These are phyloP conservation scores for Tubosaeta brunneosetosa DNA, from an alignment of 768 basidiomycete species.

Conservation along the genomic window DNA sequence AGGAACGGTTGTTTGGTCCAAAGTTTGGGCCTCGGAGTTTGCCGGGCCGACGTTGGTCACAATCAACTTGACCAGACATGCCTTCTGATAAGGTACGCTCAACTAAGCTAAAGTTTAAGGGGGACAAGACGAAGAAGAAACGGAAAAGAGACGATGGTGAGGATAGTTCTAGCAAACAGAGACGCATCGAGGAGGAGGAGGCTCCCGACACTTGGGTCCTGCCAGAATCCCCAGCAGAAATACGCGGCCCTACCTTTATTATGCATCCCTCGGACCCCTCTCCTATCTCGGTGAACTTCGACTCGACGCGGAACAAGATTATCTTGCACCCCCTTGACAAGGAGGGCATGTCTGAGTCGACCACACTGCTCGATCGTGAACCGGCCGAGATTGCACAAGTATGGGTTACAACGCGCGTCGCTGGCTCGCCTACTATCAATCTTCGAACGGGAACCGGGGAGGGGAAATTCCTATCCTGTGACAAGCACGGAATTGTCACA, in stretches of 20 bases:
- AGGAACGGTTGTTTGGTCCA: conserved; percentile 35
- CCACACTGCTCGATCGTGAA: conserved; percentile 54
- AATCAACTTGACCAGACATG: conserved; percentile 19
- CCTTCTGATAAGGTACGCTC: conserved; percentile 52
- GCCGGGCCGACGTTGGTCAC: conserved; percentile 11
- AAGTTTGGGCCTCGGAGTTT: conserved; percentile 23
- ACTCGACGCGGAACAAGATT: conserved; percentile 68
- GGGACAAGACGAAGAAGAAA: conserved; percentile 82
- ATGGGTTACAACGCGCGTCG: conserved; percentile 85
- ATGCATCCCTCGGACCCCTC: conserved; percentile 77
- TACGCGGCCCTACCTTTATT: conserved; percentile 86
- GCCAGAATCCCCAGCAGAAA: conserved; percentile 64
- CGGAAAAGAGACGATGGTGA: conserved; percentile 59
- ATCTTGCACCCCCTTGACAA: conserved; percentile 63
- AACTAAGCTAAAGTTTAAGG: conserved; percentile 83
- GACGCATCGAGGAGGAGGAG: conserved; percentile 54
- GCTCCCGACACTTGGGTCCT: conserved; percentile 76
- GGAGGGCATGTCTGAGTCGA: conserved; percentile 43
- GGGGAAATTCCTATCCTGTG: conserved; percentile 87
- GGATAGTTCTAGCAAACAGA: conserved; percentile 38
- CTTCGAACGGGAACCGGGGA: conserved; percentile 82
- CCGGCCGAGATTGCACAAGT: conserved; percentile 86
- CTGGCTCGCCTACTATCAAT: conserved; percentile 81
- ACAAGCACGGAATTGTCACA: conserved; percentile 78
- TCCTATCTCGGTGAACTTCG: conserved; percentile 73